Evolutionary conservation across 2,329 filamentous ascomycete genomes (phyloP), one percentile per base, ranked within the genome.

Genomic region (Verticillium longisporum): DNA sequence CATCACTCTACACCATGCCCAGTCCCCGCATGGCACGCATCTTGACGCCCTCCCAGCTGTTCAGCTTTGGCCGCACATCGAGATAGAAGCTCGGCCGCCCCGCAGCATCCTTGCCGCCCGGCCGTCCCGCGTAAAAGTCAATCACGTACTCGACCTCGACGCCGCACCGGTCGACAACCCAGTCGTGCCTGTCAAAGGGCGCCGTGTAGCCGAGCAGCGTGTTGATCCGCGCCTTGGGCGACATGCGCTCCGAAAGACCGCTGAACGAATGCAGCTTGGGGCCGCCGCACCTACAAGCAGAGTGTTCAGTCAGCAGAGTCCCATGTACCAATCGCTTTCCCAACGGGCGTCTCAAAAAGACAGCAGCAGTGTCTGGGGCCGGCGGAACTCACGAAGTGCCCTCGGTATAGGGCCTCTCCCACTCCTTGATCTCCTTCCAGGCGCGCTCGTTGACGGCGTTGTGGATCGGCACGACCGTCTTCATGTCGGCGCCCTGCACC

Each of bases 401-500:
- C 61, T 84, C 74, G 2, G 76, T 75, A 62, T 84, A 90, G 0
- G 88, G 89, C 54, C 79, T 81, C 77, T 99, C 95, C 95, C 95
- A 99, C 55, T 84, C 79, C 68, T 90, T 86, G 66, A 99, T 98
- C 77, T 98, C 90, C 64, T 85, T 82, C 95, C 95, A 99, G 0
- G 95, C 95, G 53, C 91, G 83, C 83, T 99, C 95, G 76, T 99
- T 99, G 64, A 99, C 95, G 55, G 95, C 95, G 73, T 99, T 99
- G 78, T 99, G 95, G 69, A 98, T 98, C 2, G 92, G 95, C 60
- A 98, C 93, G 37, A 98, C 93, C 37, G 90, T 90, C 69, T 85
- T 88, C 88, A 97, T 97, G 75, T 97, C 92, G 6, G 82, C 79
- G 0, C 84, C 85, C 14, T 81, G 78, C 1, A 59, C 57, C 34